Base-by-base conservation (phyloP, 768 basidiomycete species). In the Mycena albidolilacea region DNA sequence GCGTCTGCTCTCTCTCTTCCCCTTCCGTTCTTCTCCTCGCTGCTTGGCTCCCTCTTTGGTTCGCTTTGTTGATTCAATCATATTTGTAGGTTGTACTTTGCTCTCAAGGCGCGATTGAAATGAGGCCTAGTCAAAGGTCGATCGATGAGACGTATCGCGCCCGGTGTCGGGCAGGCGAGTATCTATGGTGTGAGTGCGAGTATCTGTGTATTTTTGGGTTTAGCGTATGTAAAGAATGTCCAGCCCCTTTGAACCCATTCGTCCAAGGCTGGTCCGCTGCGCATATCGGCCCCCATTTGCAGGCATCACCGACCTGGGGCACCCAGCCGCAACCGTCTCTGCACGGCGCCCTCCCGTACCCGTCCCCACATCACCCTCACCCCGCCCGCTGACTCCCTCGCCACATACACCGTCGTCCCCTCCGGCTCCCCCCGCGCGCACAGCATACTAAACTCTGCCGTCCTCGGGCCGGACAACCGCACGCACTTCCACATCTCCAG, bases 1-100 rank as follows among this genome's bases (percentile, higher is more conserved):
- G 64, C 71, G 85, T 83, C 1, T 55, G 30, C 30, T 30, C 30
- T 30, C 30, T 23, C 30, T 30, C 30, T 3, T 3, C 30, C 30
- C 30, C 30, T 30, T 50, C 48, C n/a, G 7, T 50, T 50, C n/a
- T 17, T 50, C 10, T 43, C 10, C 9, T 9, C 41, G 41, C 41
- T 43, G 10, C 14, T 9, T 50, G 19, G 4, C 48, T 7, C n/a
- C n/a, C n/a, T 50, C 10, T 17, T 19, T n/a, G 1, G 15, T 46
- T 46, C 46, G 5, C 30, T 4, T 30, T 17, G 15, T 17, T 50
- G 14, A 50, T 50, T 50, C 10, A 6, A n/a, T 7, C 1, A 7
- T 50, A n/a, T 10, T 19, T n/a, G 30, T 7, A 50, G 48, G 19
- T 10, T 50, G 17, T 50, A 50, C 17, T 50, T 50, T n/a, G 48